Evolutionary conservation across 768 basidiomycete species (phyloP).

Genomic region (Leccinum incarnatum): DNA sequence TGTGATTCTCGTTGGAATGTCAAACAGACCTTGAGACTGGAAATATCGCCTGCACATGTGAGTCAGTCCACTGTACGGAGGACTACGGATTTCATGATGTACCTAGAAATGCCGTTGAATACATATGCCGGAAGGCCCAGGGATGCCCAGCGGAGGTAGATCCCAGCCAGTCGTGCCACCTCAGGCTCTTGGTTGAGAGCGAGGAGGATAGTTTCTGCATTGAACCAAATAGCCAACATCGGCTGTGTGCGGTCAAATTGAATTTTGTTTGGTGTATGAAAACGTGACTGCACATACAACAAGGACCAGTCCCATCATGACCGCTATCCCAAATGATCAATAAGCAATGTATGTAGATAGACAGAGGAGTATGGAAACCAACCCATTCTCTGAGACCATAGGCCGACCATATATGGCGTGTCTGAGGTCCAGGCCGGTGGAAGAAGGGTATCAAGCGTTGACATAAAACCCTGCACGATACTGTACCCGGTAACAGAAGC

Average conservation of each 20-base stretch:
- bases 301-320: conserved; percentile 56
- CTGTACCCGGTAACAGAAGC: conserved; percentile 55
- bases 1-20: conserved; percentile 81
- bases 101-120: conserved; percentile 56
- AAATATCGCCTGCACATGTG: conserved; percentile 42
- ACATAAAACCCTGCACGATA: conserved; percentile 78
- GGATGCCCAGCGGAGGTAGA: conserved; percentile 75
- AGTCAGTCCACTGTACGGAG: neutral
- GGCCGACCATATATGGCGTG: conserved; percentile 78
- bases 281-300: conserved; percentile 46
- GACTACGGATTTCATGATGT: neutral
- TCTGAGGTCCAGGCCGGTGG: conserved; percentile 94
- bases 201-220: conserved; percentile 75
- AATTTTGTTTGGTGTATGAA: neutral
- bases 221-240: conserved; percentile 75
- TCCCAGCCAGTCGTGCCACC: conserved; percentile 70
- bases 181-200: conserved; percentile 77
- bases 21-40: conserved; percentile 84
- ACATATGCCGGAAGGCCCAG: conserved; percentile 78
- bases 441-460: conserved; percentile 88
- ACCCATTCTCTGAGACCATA: conserved; percentile 92
- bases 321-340: conserved; percentile 37
- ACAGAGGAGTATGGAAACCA: conserved; percentile 23
- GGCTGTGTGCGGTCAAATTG: conserved; percentile 30
- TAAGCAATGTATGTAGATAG: conserved; percentile 6